These are phyloP conservation scores for Moniliella sp. DNA, from an alignment of 1,284 basidiomycete species.

Conservation along the genomic window DNA sequence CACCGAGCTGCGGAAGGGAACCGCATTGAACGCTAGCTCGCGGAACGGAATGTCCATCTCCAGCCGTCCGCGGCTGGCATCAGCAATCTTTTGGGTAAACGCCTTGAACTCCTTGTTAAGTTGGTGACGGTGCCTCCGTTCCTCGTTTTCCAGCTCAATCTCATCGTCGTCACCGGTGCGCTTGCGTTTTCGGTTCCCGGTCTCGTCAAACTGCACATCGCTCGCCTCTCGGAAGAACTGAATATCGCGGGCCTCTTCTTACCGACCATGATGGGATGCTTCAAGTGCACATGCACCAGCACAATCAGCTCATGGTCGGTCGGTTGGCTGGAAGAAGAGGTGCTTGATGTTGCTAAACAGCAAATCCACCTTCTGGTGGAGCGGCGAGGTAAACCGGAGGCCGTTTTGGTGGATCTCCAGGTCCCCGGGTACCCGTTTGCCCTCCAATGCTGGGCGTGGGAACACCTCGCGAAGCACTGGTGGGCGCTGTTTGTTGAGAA, in stretches of 20 bases:
- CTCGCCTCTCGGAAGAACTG: slow-evolving; percentile 97
- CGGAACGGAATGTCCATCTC: slow-evolving; percentile 92
- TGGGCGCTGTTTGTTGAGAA: slow-evolving; percentile 43
- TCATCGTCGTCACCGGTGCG: slow-evolving; percentile 97
- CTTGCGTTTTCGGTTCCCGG: slow-evolving; percentile 91
- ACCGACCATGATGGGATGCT: slow-evolving; percentile 88
- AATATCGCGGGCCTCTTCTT: slow-evolving; percentile 96
- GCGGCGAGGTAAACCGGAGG: slow-evolving; percentile 67
- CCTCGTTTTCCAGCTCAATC: slow-evolving; percentile 94
- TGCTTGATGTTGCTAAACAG: slow-evolving; percentile 96
- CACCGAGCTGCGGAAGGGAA: slow-evolving; percentile 82
- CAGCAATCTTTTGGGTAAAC: slow-evolving; percentile 78
- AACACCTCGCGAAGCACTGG: slow-evolving; percentile 62
- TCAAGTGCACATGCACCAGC: slow-evolving; percentile 79
- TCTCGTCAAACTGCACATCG: slow-evolving; percentile 94
- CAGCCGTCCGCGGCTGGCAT: slow-evolving; percentile 55
- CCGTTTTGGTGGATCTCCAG: slow-evolving; percentile 96
- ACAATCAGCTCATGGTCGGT: slow-evolving; percentile 90
- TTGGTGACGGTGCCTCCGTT: slow-evolving; percentile 63
- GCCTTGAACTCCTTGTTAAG: slow-evolving; percentile 85
- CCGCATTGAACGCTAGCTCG: slow-evolving; percentile 87
- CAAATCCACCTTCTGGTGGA: slow-evolving; percentile 35
- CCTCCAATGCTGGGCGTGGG: slow-evolving; percentile 73
- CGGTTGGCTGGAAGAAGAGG: slow-evolving; percentile 92
- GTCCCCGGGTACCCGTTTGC: slow-evolving; percentile 71